Evolutionary conservation across 1,139 yeast species (phyloP).

Genomic region (Yamadazyma dushanensis): DNA sequence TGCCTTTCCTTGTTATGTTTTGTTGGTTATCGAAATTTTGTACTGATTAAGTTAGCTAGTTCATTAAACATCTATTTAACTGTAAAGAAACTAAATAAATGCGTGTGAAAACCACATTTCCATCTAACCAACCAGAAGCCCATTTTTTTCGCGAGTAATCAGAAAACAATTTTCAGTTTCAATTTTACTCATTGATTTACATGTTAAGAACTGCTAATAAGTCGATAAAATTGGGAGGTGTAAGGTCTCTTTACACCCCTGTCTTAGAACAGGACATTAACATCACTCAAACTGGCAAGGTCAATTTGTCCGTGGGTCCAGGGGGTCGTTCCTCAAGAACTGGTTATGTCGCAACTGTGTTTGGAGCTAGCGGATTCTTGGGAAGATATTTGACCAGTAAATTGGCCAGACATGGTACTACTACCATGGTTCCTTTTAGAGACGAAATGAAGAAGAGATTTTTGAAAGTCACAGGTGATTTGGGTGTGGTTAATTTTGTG

Average conservation of each 20-base stretch:
- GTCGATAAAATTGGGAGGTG: conserved; percentile 14
- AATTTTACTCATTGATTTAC: not conserved
- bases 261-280: conserved; percentile 61
- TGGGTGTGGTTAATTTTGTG: conserved; percentile 82
- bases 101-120: conserved; percentile 6
- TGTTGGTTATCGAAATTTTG: not conserved
- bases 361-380: conserved; percentile 79
- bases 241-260: conserved; percentile 42
- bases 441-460: conserved; percentile 80
- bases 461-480: conserved; percentile 80
- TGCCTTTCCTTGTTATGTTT: conserved; percentile 2
- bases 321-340: conserved; percentile 89
- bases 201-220: conserved; percentile 27
- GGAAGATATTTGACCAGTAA: conserved; percentile 74
- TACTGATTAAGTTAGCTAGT: not conserved
- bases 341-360: conserved; percentile 89
- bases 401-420: conserved; percentile 80
- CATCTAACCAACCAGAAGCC: conserved; percentile 23
- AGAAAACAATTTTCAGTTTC: conserved; percentile 4
- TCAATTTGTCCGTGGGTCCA: conserved; percentile 64
- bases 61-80: too few species aligned
- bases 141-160: conserved; percentile 16
- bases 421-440: conserved; percentile 74
- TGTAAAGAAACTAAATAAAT: too few species aligned
- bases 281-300: conserved; percentile 76